Conservation (phyloP, 2,329 filamentous ascomycete species). For the Bipolaris oryzae region DNA sequence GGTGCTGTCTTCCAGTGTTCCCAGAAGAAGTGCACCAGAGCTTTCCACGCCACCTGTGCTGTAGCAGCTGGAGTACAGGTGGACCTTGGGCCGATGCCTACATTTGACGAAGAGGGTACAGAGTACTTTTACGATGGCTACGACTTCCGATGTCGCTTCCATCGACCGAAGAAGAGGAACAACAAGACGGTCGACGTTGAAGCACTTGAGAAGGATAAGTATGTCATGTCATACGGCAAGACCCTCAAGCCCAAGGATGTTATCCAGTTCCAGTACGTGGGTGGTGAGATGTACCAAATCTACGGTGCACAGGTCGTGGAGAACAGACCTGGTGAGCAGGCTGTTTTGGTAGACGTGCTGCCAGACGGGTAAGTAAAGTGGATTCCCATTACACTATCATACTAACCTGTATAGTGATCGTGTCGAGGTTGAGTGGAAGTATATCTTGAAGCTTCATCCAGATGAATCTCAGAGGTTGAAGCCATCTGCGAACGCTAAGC, state of each 20-base stretch:
- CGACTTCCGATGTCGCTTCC: constrained; percentile 93
- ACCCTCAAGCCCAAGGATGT: constrained; percentile 74
- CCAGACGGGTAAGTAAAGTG: constrained; percentile 73
- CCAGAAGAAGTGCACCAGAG: constrained; percentile 87
- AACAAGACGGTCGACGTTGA: constrained; percentile 75
- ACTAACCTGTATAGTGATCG: constrained; percentile 61
- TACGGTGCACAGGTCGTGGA: constrained; percentile 89
- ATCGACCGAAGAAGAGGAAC: constrained; percentile 86
- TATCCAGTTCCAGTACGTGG: constrained; percentile 82
- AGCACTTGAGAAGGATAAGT: constrained; percentile 70
- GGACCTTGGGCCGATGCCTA: constrained; percentile 82
- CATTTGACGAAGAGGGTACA: constrained; percentile 86
- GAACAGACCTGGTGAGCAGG: constrained; percentile 77
- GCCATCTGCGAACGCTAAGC: constrained; percentile 73
- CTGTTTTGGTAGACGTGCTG: constrained; percentile 78
- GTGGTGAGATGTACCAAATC: constrained; percentile 80
- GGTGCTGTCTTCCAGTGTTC: constrained; percentile 98
- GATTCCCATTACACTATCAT: neutral
- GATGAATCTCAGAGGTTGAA: constrained; percentile 74
- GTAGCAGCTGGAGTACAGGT: constrained; percentile 90
- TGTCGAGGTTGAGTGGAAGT: constrained; percentile 84
- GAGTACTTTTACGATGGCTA: constrained; percentile 93
- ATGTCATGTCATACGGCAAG: constrained; percentile 71
- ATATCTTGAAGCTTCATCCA: constrained; percentile 74
- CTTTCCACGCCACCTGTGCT: constrained; percentile 95